These are phyloP conservation scores for Boletus tomentosulus DNA, from an alignment of 768 basidiomycete species.

Conservation along the genomic window DNA sequence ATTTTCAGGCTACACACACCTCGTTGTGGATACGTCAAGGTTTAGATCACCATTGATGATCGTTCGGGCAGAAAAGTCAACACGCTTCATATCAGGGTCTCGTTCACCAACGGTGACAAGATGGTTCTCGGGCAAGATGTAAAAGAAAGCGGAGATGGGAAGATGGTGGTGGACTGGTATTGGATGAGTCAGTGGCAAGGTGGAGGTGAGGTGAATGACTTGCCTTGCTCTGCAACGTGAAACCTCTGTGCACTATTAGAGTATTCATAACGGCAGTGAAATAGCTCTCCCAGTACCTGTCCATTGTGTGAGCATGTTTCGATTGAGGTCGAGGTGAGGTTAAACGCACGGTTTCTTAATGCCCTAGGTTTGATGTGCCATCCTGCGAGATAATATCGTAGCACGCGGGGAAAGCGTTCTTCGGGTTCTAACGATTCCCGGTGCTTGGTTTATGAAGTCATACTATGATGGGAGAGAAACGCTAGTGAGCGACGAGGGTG, in stretches of 20 bases:
- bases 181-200: slow-evolving; percentile 3
- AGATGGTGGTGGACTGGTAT: too few relatives aligned
- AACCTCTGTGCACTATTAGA: slow-evolving; percentile 89
- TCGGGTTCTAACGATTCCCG: slow-evolving; percentile 76
- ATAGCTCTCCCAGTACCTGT: slow-evolving; percentile 94
- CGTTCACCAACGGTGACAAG: slow-evolving; percentile 86
- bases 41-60: slow-evolving; percentile 99
- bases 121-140: slow-evolving; percentile 86
- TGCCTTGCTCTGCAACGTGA: slow-evolving; percentile 94
- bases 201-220: slow-evolving; percentile 5
- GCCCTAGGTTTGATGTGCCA: slow-evolving; percentile 99
- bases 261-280: slow-evolving; percentile 93
- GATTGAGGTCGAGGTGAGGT: background rate
- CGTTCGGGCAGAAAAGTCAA: slow-evolving; percentile 98
- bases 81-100: too few relatives aligned
- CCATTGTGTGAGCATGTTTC: slow-evolving; percentile 3
- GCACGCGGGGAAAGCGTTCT: slow-evolving; percentile 85
- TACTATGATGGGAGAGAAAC: background rate
- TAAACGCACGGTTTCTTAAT: slow-evolving; percentile 93
- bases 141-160: slow-evolving; percentile 93
- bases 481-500: background rate
- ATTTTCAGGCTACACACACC: slow-evolving; percentile 43
- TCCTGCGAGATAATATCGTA: slow-evolving; percentile 95
- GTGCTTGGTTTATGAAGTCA: slow-evolving; percentile 46
- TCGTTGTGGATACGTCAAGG: slow-evolving; percentile 95